phyloP scores from a whole-genome alignment of 1,284 basidiomycete genomes.

The Naganishia sp. region DNA sequence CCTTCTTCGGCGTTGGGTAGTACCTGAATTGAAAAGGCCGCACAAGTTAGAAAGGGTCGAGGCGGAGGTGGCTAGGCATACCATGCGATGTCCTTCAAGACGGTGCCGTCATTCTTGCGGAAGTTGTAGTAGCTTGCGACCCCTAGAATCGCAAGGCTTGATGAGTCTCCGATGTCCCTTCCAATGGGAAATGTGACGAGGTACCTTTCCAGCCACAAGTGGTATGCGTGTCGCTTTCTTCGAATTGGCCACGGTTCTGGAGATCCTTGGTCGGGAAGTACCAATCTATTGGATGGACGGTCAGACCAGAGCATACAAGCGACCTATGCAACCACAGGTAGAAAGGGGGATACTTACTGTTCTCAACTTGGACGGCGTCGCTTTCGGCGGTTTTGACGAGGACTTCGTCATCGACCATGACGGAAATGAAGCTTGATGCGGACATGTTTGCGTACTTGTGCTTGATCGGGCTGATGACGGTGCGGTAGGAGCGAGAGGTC shows the following conservation, averaged over 20 bases:
- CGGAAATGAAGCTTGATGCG: slow-evolving; percentile 44
- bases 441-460: slow-evolving; percentile 33
- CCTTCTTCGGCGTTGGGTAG: slow-evolving; percentile 45
- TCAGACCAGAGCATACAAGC: not conserved
- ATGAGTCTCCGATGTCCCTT: not conserved
- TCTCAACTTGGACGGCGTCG: slow-evolving; percentile 45
- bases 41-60: not conserved
- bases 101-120: slow-evolving; percentile 42
- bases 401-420: slow-evolving; percentile 43
- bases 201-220: slow-evolving; percentile 48
- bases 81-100: slow-evolving; percentile 49
- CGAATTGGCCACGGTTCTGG: slow-evolving; percentile 40
- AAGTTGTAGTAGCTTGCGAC: slow-evolving; percentile 48
- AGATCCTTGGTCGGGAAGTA: slow-evolving; percentile 48
- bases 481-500: too few relatives aligned
- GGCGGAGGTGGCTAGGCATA: slow-evolving; percentile 30
- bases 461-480: too few relatives aligned
- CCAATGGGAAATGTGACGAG: slow-evolving; percentile 22
- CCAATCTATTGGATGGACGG: slow-evolving; percentile 37
- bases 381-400: slow-evolving; percentile 42
- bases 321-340: too few relatives aligned
- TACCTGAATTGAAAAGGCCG: slow-evolving; percentile 37
- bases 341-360: slow-evolving; percentile 40
- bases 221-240: slow-evolving; percentile 43
- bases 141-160: slow-evolving; percentile 33